These are phyloP conservation scores for Logfia minima DNA, from an alignment of 129 eudicot genomes.

Conservation along the genomic window DNA sequence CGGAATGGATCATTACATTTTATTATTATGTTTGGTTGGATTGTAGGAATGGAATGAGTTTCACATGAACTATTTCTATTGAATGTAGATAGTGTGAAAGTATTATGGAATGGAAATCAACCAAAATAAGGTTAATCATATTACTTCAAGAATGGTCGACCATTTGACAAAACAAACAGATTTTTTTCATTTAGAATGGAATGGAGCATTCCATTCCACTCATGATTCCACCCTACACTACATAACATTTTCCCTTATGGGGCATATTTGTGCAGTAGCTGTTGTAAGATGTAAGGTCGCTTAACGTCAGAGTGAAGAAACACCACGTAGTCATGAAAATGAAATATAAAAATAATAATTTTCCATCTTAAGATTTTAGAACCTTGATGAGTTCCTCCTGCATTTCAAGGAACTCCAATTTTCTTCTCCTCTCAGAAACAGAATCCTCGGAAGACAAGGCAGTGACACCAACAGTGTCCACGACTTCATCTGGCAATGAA, in stretches of 20 bases:
- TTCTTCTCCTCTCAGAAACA: slow-evolving; percentile 87
- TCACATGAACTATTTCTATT: neutral
- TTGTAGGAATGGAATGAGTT: neutral
- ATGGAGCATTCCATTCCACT: neutral
- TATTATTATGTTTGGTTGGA: neutral
- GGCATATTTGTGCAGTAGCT: neutral
- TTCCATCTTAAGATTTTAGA: neutral
- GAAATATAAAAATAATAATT: neutral
- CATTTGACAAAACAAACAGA: neutral
- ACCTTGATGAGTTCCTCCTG: slow-evolving; percentile 99
- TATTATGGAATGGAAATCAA: neutral
- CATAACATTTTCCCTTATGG: neutral
- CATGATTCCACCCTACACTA: neutral
- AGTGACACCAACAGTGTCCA: slow-evolving; percentile 85
- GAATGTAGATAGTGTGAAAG: neutral
- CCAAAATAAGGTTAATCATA: neutral
- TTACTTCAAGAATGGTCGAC: neutral
- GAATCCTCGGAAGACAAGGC: slow-evolving; percentile 93
- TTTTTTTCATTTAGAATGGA: neutral
- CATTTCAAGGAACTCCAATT: slow-evolving; percentile 94
- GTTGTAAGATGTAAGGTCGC: neutral
- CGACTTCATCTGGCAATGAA: slow-evolving; percentile 96
- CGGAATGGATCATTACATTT: neutral
- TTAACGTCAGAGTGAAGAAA: neutral
- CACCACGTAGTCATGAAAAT: neutral